Evolutionary conservation across 257 asterid genomes (phyloP), one percentile per base, ranked within the genome.

Genomic region (Plantago elongata): DNA sequence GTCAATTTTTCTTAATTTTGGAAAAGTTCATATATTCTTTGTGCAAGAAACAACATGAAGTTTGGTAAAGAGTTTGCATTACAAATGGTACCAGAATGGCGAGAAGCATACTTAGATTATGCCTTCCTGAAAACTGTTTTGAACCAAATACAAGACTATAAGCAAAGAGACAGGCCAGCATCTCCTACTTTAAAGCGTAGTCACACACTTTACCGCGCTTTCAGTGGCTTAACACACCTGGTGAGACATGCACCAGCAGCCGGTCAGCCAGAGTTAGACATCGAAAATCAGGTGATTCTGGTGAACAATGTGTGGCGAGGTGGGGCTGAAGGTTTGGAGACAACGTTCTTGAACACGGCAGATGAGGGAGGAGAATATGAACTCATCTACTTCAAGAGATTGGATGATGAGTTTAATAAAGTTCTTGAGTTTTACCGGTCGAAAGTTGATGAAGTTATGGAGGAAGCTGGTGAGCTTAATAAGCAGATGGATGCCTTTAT

Each of bases 81-180:
- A 11, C 72, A 79, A 62, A 74, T 72, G 83, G 85, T 82, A 57
- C 83, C 76, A 0, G 83, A 79, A 64, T 82, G 85, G 88, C 75
- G 75, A 11, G 76, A 79, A 42, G 83, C 81, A 1, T 82, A 79
- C 69, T 67, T 79, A 70, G 72, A 79, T 17, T 82, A 82, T 38
- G 47, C 37, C 0, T 69, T 54, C 60, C 13, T 76, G 63, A 77
- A 80, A 68, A 16, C 65, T 43, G 52, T 62, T 0, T 13, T 80
- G 0, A 77, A 71, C 60, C 71, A 76, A 14, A 71, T 77, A 62
- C 66, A 54, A 4, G 5, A 54, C 0, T 76, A 54, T 69, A 69
- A 66, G 61, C 78, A 65, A 12, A 60, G 65, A n/a, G 63, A 13
- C 27, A 61, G 10, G 8, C 45, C 73, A 7, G 49, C 73, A 52